phyloP scores from a whole-genome alignment of 768 basidiomycete species.

The Boletus sp. region DNA sequence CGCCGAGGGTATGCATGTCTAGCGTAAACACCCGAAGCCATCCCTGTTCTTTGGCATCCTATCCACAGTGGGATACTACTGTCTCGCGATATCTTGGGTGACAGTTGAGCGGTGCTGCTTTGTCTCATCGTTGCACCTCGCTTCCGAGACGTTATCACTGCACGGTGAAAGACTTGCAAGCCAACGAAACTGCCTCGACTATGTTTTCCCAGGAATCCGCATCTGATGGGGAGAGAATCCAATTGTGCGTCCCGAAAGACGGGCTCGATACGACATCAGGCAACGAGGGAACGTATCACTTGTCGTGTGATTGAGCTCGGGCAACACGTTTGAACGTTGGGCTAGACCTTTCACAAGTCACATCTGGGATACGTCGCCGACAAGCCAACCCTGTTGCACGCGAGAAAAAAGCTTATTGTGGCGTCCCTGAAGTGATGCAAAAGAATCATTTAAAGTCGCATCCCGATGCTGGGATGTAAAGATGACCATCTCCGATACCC shows the following conservation, averaged over 20 bases:
- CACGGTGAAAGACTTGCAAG: no score
- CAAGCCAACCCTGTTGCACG: not conserved
- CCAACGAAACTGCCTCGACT: no score
- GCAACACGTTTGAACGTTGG: no score
- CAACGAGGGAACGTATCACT: no score
- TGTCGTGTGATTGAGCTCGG: no score
- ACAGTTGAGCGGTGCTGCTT: not conserved
- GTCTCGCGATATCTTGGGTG: not conserved
- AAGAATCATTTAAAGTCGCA: not conserved
- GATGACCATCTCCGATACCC: slow-evolving; percentile 3
- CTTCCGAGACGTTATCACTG: no score
- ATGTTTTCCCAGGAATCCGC: not conserved
- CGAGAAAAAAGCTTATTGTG: not conserved
- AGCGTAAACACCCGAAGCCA: not conserved
- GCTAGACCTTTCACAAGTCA: not conserved
- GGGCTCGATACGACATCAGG: not conserved
- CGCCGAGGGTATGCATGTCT: not conserved
- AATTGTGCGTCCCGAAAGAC: not conserved
- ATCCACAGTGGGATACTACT: not conserved
- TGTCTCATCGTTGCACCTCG: not conserved
- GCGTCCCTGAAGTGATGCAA: not conserved
- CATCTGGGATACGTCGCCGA: not conserved
- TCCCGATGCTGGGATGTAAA: slow-evolving; percentile 3
- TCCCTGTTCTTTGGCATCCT: not conserved
- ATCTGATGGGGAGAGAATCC: not conserved